Conservation (phyloP, 257 asterid species). For the Scutellaria barbata region DNA sequence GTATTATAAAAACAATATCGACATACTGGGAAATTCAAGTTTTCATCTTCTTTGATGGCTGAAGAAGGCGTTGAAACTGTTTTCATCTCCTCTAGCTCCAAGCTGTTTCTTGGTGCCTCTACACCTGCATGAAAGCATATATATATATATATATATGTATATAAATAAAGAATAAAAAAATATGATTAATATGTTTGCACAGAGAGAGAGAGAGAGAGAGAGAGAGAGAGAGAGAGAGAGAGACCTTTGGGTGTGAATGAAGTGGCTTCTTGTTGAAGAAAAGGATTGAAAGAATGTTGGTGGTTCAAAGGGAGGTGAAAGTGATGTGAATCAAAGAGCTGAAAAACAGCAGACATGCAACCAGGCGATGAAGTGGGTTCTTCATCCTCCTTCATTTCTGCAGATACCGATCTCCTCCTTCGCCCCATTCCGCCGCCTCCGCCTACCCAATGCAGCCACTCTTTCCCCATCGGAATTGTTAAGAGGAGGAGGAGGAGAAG, state of each 20-base stretch:
- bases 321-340: slow-evolving; percentile 69
- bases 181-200: neutral
- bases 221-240: slow-evolving; percentile 16
- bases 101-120: slow-evolving; percentile 90
- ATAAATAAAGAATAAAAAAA: too few species aligned
- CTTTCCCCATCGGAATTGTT: slow-evolving; percentile 87
- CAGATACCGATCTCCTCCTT: slow-evolving; percentile 33
- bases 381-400: neutral
- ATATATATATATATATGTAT: too few species aligned
- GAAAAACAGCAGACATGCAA: slow-evolving; percentile 85
- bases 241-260: slow-evolving; percentile 48
- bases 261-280: slow-evolving; percentile 36
- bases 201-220: neutral
- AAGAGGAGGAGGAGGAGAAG: too few species aligned
- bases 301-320: slow-evolving; percentile 57
- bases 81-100: slow-evolving; percentile 60
- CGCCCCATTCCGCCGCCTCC: slow-evolving; percentile 33
- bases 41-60: slow-evolving; percentile 42
- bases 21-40: slow-evolving; percentile 67
- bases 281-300: slow-evolving; percentile 37
- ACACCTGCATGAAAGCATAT: slow-evolving; percentile 53
- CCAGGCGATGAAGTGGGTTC: slow-evolving; percentile 51
- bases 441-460: slow-evolving; percentile 73
- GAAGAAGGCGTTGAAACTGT: slow-evolving; percentile 38
- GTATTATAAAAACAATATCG: too few species aligned